A percentile compares a stretch with the other conserved stretches of the same genome.
phyloP scores from a whole-genome alignment of 2,329 filamentous ascomycete genomes.

The Arthrobotrys musiformis region DNA sequence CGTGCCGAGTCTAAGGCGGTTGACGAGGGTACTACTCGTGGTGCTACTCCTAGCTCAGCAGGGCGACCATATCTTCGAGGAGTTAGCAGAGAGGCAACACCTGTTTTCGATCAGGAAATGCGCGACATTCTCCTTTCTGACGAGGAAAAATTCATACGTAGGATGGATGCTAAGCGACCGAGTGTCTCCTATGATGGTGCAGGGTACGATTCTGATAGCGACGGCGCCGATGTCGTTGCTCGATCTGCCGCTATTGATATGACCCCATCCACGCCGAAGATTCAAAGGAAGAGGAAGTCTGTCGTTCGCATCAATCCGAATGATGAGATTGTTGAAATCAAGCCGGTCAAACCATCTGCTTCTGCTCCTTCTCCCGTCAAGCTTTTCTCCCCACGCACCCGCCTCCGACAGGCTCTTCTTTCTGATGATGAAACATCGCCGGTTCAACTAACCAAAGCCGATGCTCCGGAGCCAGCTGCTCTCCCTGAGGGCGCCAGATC shows the following conservation, averaged over 20 bases:
- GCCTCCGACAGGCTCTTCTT: constrained; percentile 23
- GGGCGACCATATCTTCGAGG: background rate
- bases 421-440: constrained; percentile 33
- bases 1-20: background rate
- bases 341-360: background rate
- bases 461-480: background rate
- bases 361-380: constrained; percentile 29
- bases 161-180: background rate
- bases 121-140: background rate
- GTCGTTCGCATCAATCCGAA: background rate
- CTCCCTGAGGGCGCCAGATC: constrained; percentile 26
- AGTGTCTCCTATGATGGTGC: constrained; percentile 9
- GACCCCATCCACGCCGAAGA: constrained; percentile 38
- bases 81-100: background rate
- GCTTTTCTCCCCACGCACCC: constrained; percentile 29
- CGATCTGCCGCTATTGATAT: constrained; percentile 22
- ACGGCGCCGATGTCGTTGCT: background rate
- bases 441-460: background rate
- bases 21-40: background rate
- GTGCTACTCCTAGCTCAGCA: background rate
- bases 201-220: constrained; percentile 12
- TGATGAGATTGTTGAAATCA: constrained; percentile 16
- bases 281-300: constrained; percentile 32
- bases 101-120: background rate
- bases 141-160: background rate